Percentiles rank a stretch among this genome's conserved stretches.
Conservation (phyloP, 129 eudicot species). For the Deinandra increscens region DNA sequence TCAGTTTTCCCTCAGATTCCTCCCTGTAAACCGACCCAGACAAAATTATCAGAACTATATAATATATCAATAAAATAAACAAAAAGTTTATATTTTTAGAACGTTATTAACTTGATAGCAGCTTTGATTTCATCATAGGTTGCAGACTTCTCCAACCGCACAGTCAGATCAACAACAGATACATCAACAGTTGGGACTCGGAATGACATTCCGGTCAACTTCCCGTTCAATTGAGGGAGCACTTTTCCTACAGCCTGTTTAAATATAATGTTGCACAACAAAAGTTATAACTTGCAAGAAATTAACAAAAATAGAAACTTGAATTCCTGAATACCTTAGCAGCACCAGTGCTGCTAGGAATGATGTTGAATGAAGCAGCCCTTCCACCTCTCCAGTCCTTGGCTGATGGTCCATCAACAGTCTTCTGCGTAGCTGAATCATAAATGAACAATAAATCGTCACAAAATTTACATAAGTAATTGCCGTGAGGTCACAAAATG, state of each 20-base stretch:
- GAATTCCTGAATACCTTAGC: conserved; percentile 46
- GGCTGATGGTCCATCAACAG: conserved; percentile 71
- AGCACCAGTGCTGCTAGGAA: conserved; percentile 79
- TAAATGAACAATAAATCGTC: not conserved
- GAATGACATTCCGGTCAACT: conserved; percentile 83
- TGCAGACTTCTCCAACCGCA: conserved; percentile 70
- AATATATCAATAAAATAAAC: not conserved
- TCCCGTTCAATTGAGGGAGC: conserved; percentile 74
- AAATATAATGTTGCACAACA: not conserved
- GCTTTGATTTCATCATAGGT: conserved; percentile 78
- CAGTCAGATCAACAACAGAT: conserved; percentile 87
- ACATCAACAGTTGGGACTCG: conserved; percentile 92
- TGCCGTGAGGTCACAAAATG: not conserved
- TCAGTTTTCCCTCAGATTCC: conserved; percentile 74
- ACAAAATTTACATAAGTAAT: not conserved
- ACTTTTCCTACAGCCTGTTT: conserved; percentile 85
- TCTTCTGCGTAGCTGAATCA: conserved; percentile 62
- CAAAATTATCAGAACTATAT: not conserved
- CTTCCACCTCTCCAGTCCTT: conserved; percentile 82
- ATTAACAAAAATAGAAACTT: not conserved
- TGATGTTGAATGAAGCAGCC: conserved; percentile 74
- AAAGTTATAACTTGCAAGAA: not conserved
- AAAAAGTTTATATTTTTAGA: not conserved
- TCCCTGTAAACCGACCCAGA: conserved; percentile 38
- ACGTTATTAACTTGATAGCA: conserved; percentile 58